phyloP scores from a whole-genome alignment of 2,329 filamentous ascomycete species.

The Claviceps pazoutovae region DNA sequence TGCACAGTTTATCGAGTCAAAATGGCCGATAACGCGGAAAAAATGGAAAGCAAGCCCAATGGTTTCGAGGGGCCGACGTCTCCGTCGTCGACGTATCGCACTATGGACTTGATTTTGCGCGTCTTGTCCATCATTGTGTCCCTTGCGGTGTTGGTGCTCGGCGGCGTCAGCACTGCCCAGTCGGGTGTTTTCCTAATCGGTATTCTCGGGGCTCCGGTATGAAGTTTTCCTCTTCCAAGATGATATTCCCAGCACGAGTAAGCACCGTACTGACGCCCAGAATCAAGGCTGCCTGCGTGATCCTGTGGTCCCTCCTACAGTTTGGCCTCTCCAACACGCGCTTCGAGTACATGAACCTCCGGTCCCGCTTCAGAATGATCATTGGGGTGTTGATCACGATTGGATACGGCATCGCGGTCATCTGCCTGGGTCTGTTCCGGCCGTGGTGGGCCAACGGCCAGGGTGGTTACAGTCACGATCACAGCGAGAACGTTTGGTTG shows the following conservation, averaged over 20 bases:
- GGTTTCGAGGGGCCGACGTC: neutral
- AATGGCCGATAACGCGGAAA: neutral
- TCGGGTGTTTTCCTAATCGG: constrained; percentile 4
- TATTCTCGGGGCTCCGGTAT: constrained; percentile 5
- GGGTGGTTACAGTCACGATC: neutral
- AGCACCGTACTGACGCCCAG: neutral
- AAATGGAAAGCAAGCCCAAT: neutral
- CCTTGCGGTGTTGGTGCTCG: constrained; percentile 1
- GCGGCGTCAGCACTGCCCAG: neutral
- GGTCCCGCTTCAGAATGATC: constrained; percentile 5
- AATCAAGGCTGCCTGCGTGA: neutral
- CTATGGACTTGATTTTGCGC: neutral
- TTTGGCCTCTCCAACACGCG: neutral
- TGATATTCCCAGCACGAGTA: neutral
- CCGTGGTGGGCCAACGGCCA: neutral
- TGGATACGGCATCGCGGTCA: neutral
- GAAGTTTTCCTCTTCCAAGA: neutral
- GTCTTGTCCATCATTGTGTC: neutral
- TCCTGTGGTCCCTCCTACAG: constrained; percentile 5
- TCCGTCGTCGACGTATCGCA: neutral
- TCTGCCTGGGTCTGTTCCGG: neutral
- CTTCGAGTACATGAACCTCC: constrained; percentile 6
- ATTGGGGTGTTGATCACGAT: constrained; percentile 5
- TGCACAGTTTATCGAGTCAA: neutral
- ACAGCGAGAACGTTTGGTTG: neutral